These are phyloP conservation scores for Naganishia sp. DNA, from an alignment of 1,284 basidiomycete species.

Conservation along the genomic window DNA sequence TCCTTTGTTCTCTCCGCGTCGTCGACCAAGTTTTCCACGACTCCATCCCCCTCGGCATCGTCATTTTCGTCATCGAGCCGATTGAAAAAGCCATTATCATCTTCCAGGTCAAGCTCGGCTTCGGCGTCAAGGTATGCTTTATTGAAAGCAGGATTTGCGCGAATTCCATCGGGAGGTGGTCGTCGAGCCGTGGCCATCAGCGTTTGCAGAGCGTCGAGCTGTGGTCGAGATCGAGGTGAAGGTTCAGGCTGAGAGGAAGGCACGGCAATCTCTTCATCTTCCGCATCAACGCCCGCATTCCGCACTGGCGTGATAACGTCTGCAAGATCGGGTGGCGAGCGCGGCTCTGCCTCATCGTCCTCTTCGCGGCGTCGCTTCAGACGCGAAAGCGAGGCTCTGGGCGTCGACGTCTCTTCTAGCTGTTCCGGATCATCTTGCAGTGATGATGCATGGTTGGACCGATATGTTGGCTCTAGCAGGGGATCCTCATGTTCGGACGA, in stretches of 20 bases:
- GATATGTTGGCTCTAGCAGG: conserved; percentile 22
- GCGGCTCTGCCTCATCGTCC: conserved; percentile 2
- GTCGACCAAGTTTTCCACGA: conserved; percentile 35
- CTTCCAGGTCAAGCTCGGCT: conserved; percentile 23
- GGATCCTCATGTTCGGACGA: conserved; percentile 9
- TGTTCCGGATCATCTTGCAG: conserved; percentile 3
- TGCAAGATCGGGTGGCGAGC: neutral
- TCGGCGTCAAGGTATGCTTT: conserved; percentile 9
- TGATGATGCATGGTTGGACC: conserved; percentile 6
- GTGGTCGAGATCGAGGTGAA: neutral
- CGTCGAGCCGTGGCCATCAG: conserved; percentile 25
- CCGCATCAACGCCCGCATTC: neutral
- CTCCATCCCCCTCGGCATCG: conserved; percentile 30
- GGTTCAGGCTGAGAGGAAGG: conserved; percentile 25
- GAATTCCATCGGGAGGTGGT: neutral
- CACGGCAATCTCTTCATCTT: conserved; percentile 19
- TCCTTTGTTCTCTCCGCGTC: conserved; percentile 31
- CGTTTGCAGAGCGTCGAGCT: conserved; percentile 5
- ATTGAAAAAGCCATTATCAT: conserved; percentile 26
- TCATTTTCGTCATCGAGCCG: conserved; percentile 33
- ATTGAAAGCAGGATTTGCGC: neutral
- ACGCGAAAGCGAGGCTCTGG: conserved; percentile 10
- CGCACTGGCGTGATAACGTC: neutral
- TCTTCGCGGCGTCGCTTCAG: conserved; percentile 14
- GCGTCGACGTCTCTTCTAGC: conserved; percentile 17